Evolutionary conservation across 805 yeast genomes (phyloP), one percentile per base, ranked within the genome.

Genomic region (Pichia insulana): DNA sequence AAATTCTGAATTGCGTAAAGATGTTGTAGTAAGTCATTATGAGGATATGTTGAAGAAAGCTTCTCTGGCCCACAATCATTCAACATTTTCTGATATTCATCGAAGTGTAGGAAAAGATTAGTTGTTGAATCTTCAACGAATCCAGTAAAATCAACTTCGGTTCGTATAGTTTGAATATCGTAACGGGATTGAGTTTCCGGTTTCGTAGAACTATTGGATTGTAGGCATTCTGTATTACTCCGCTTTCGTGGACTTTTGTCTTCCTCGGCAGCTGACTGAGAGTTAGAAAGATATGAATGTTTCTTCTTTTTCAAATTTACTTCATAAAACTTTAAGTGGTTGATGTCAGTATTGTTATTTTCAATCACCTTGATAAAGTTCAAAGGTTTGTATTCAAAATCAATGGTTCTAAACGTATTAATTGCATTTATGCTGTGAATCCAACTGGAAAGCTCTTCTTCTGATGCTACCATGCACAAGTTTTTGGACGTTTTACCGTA

Each of bases 371-470:
- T 30, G 30, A 45, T 41, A 46, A 54, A 37, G 46, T 47, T 43
- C 25, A 51, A 44, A 52, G 56, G 22, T 44, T 48, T 52, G 51
- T 42, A 33, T 7, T 40, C 31, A 13, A 45, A 37, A 32, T 27
- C 63, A 45, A 45, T 59, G 1, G 70, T 59, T 30, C 67, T 68
- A 42, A 74, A 56, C 0, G 80, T 67, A 36, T 39, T 47, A 1
- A 78, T 68, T 7, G 74, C 70, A 49, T 78, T 78, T 51, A 78
- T 73, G 7, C 73, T 58, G 28, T 63, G 65, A 32, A 80, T 68
- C 89, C 89, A 82, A 18, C 72, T 71, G n/a, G 59, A 53, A 58
- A 72, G 61, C 33, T 78, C 84, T 18, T 59, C 58, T n/a, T 57
- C 55, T 18, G 62, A 61, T 7, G 55, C 59, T 12, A 78, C 75